These are phyloP conservation scores for Beauveria sp. DNA, from an alignment of 2,329 filamentous ascomycete genomes.

Conservation along the genomic window DNA sequence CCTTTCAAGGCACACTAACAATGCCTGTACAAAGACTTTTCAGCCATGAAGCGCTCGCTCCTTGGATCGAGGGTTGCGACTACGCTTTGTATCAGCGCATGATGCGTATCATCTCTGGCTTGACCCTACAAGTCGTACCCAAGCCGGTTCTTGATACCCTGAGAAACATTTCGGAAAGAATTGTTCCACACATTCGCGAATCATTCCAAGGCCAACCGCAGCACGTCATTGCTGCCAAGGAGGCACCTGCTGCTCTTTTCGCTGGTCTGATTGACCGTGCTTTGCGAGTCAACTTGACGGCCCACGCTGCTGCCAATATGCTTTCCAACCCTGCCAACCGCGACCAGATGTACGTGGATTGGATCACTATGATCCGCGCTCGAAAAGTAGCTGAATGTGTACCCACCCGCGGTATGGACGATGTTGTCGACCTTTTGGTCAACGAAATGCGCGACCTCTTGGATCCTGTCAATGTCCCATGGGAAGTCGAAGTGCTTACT, in stretches of 20 bases:
- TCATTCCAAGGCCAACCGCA: constrained; percentile 79
- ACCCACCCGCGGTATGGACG: constrained; percentile 57
- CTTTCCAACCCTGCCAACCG: constrained; percentile 82
- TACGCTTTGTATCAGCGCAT: constrained; percentile 95
- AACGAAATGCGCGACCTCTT: constrained; percentile 63
- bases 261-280: constrained; percentile 78
- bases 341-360: constrained; percentile 93
- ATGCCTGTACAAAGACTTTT: constrained; percentile 94
- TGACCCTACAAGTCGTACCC: constrained; percentile 86
- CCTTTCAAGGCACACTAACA: constrained; percentile 92
- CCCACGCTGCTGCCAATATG: constrained; percentile 90
- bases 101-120: constrained; percentile 82
- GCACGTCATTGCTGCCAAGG: constrained; percentile 80
- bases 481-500: constrained; percentile 56
- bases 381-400: constrained; percentile 58
- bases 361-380: constrained; percentile 60
- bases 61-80: constrained; percentile 94
- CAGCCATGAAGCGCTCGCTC: constrained; percentile 68
- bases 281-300: constrained; percentile 84
- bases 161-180: constrained; percentile 72
- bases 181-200: constrained; percentile 74
- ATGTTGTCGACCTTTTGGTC: constrained; percentile 54
- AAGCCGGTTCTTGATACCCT: constrained; percentile 81
- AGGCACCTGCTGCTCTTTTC: constrained; percentile 83
- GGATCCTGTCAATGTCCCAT: constrained; percentile 58